Percentiles rank a stretch among this genome's conserved stretches.
Evolutionary conservation across 106 monocot species (phyloP).

Genomic region (Dioscorea alata): DNA sequence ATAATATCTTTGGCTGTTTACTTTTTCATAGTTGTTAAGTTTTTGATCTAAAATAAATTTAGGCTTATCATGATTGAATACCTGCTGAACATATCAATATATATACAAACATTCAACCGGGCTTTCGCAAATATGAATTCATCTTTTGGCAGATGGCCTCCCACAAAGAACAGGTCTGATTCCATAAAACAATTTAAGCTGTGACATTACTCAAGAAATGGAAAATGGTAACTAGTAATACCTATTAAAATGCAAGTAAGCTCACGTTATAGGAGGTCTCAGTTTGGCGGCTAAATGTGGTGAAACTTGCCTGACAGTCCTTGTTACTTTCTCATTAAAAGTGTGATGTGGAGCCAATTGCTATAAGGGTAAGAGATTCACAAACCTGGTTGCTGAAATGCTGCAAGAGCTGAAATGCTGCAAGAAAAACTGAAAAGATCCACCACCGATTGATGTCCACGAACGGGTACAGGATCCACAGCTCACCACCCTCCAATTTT

Average conservation of each 20-base stretch:
- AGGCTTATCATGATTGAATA: slow-evolving; percentile 4
- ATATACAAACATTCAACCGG: slow-evolving; percentile 97
- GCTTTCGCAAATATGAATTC: slow-evolving; percentile 92
- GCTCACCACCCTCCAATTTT: no score
- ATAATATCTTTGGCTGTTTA: no score
- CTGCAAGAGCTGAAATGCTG: no score
- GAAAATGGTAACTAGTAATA: neutral
- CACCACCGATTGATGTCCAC: no score
- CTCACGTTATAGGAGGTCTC: slow-evolving; percentile 84
- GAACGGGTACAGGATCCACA: no score
- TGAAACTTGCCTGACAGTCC: slow-evolving; percentile 75
- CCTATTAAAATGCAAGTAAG: neutral
- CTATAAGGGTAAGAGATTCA: no score
- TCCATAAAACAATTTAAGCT: neutral
- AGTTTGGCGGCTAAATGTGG: slow-evolving; percentile 84
- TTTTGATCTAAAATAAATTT: no score
- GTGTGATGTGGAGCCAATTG: no score
- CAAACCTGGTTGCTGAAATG: no score
- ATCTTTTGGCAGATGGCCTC: slow-evolving; percentile 63
- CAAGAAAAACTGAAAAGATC: no score
- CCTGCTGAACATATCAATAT: slow-evolving; percentile 75
- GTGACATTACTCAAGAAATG: neutral
- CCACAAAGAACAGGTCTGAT: slow-evolving; percentile 91
- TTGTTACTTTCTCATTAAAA: slow-evolving; percentile 85
- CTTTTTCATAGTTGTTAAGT: no score